A percentile compares a stretch with the other conserved stretches of the same genome.
Conservation (phyloP, 192 early-diverging fungal genomes). For the Diversispora epigaea region DNA sequence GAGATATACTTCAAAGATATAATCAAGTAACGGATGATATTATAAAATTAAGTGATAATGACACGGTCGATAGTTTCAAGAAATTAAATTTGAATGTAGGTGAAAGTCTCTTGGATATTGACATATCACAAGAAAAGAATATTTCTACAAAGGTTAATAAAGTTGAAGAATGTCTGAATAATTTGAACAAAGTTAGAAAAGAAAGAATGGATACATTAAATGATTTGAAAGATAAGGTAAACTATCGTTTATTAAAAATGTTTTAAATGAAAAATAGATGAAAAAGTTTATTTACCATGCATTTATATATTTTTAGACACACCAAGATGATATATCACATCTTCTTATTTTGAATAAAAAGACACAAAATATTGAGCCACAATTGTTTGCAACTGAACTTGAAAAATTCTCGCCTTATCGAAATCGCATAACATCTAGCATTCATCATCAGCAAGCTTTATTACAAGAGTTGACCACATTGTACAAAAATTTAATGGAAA, state of each 20-base stretch:
- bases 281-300: background rate
- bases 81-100: constrained; percentile 44
- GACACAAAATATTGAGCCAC: constrained; percentile 73
- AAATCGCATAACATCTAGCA: constrained; percentile 68
- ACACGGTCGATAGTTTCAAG: constrained; percentile 43
- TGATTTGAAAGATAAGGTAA: constrained; percentile 76
- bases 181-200: constrained; percentile 66
- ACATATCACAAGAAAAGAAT: constrained; percentile 43
- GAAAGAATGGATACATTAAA: constrained; percentile 67
- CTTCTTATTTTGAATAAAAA: constrained; percentile 73
- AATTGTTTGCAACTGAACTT: constrained; percentile 88
- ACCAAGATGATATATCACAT: constrained; percentile 88
- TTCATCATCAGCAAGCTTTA: constrained; percentile 71
- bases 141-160: constrained; percentile 57
- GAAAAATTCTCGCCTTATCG: constrained; percentile 85
- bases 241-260: background rate
- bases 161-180: constrained; percentile 62
- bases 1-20: constrained; percentile 44
- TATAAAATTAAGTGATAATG: constrained; percentile 46
- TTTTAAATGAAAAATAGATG: background rate
- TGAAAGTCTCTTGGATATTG: constrained; percentile 57
- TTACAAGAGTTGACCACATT: constrained; percentile 73
- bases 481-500: constrained; percentile 74
- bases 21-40: constrained; percentile 46
- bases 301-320: constrained; percentile 44